Percentiles rank a stretch among this genome's conserved stretches.
phyloP scores from a whole-genome alignment of 768 basidiomycete genomes.

The Hydnomerulius pinastri region DNA sequence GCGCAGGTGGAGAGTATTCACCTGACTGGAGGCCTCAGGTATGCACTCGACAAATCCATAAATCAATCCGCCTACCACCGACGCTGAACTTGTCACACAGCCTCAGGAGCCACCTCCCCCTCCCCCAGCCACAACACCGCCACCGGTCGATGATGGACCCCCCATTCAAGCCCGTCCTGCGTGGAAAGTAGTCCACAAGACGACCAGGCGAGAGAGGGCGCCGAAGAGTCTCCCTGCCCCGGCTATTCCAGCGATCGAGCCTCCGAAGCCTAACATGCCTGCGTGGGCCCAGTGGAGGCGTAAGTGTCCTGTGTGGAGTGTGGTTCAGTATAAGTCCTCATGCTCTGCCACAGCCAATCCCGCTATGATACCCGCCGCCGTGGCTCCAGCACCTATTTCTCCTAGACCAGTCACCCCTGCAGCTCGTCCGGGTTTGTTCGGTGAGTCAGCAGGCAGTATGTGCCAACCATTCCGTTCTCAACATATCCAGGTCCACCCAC shows the following conservation, averaged over 20 bases:
- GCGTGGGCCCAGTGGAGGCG: conserved; percentile 89
- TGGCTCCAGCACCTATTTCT: conserved; percentile 33
- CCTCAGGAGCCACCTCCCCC: conserved; percentile 39
- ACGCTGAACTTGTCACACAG: too few species aligned
- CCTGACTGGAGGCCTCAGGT: conserved; percentile 74
- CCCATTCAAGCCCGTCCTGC: conserved; percentile 59
- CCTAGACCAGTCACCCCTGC: conserved; percentile 47
- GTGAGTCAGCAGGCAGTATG: too few species aligned
- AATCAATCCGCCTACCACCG: too few species aligned
- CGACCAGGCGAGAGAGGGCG: conserved; percentile 52
- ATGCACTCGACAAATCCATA: too few species aligned
- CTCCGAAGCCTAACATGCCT: conserved; percentile 57
- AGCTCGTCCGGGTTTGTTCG: conserved; percentile 65
- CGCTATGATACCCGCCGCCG: conserved; percentile 50
- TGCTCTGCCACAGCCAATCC: conserved; percentile 65
- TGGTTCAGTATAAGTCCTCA: background rate
- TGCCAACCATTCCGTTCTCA: background rate
- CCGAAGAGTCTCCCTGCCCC: conserved; percentile 46
- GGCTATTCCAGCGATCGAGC: conserved; percentile 39
- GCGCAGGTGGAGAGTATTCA: conserved; percentile 75
- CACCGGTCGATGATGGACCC: conserved; percentile 48
- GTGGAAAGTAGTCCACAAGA: conserved; percentile 75
- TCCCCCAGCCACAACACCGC: conserved; percentile 43
- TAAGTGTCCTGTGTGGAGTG: conserved; percentile 35
- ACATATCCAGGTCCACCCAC: conserved; percentile 42